These are phyloP conservation scores for Cladosporium sp. DNA, from an alignment of 2,329 filamentous ascomycete genomes.

Conservation along the genomic window DNA sequence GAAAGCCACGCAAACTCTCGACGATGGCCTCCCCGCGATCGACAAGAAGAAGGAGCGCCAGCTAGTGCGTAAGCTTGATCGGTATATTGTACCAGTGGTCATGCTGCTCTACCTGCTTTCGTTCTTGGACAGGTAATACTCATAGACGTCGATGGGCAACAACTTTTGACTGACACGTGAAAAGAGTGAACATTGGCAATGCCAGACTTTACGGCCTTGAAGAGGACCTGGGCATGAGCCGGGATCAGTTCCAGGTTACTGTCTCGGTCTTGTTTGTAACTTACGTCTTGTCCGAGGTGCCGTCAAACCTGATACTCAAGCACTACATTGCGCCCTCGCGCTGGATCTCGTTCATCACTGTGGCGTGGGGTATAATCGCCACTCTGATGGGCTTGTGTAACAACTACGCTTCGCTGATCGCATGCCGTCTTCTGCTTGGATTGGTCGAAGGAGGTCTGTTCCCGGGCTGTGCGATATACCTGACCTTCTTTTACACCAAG, in stretches of 20 bases:
- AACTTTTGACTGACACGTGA: constrained; percentile 6
- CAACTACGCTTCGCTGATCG: constrained; percentile 67
- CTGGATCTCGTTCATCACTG: constrained; percentile 59
- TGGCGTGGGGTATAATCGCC: constrained; percentile 64
- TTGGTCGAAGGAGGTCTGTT: constrained; percentile 71
- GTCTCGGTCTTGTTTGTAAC: constrained; percentile 50
- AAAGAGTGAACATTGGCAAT: constrained; percentile 51
- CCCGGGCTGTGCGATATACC: constrained; percentile 67
- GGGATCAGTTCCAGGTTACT: constrained; percentile 67
- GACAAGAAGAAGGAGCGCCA: constrained; percentile 52
- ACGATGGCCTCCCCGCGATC: constrained; percentile 23
- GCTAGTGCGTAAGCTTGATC: constrained; percentile 66
- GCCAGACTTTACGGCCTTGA: constrained; percentile 66
- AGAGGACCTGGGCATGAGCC: constrained; percentile 60
- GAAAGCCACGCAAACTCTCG: background rate
- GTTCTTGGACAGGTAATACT: constrained; percentile 67
- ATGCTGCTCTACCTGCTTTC: constrained; percentile 73
- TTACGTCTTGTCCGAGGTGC: constrained; percentile 49
- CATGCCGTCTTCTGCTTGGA: constrained; percentile 68
- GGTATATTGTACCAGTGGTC: constrained; percentile 65
- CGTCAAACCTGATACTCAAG: constrained; percentile 51
- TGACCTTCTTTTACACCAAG: constrained; percentile 77
- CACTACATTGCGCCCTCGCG: constrained; percentile 47
- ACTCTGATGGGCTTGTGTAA: constrained; percentile 68
- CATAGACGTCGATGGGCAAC: background rate